A percentile compares a stretch with the other conserved stretches of the same genome.
Evolutionary conservation across 139 green algal species (phyloP).

Genomic region (Picochlorum sp.): DNA sequence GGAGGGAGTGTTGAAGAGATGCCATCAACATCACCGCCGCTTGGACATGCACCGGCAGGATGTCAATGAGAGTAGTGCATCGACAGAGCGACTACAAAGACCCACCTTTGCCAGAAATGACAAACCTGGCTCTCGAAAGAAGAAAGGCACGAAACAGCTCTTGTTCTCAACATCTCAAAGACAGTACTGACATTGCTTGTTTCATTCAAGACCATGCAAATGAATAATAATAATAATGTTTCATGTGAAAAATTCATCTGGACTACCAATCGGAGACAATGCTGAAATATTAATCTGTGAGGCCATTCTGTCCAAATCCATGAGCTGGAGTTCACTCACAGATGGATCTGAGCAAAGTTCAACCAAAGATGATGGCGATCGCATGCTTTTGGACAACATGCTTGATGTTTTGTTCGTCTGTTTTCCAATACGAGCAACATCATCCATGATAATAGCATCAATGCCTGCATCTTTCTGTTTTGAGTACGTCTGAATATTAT

Average conservation of each 20-base stretch:
- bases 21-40: not conserved
- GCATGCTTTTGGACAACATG: conserved; percentile 26
- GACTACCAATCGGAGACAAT: conserved; percentile 2
- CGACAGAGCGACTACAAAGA: not conserved
- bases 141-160: conserved; percentile 11
- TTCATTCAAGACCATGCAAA: too few relatives aligned
- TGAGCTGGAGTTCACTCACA: not conserved
- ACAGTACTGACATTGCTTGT: conserved; percentile 5
- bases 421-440: conserved; percentile 28
- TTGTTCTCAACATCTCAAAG: conserved; percentile 17
- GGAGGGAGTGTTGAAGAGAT: not conserved
- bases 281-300: conserved; percentile 1
- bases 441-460: conserved; percentile 40
- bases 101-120: too few relatives aligned
- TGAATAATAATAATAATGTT: too few relatives aligned
- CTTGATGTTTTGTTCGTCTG: conserved; percentile 22
- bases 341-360: not conserved
- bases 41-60: not conserved
- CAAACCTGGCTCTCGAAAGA: conserved; percentile 9
- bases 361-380: conserved; percentile 10
- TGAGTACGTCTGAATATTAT: conserved; percentile 22
- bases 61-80: too few relatives aligned
- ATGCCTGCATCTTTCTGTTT: conserved; percentile 28
- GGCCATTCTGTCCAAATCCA: conserved; percentile 7
- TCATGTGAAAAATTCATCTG: not conserved